These are phyloP conservation scores for Rhizoctonia solani DNA, from an alignment of 1,284 basidiomycete genomes.

Conservation along the genomic window DNA sequence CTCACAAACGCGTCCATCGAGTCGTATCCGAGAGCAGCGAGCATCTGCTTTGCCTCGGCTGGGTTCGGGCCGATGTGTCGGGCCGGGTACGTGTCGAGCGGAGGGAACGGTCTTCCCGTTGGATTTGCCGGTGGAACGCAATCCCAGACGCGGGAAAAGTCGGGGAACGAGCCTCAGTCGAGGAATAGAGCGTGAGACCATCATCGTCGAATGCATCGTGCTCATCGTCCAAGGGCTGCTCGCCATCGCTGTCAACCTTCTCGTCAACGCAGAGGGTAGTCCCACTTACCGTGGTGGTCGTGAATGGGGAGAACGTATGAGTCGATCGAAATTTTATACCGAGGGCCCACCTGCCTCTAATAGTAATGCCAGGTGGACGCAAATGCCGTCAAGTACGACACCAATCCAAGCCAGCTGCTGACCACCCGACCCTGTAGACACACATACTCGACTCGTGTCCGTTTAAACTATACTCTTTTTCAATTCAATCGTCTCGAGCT, in stretches of 20 bases:
- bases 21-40: constrained; percentile 76
- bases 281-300: constrained; percentile 21
- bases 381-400: constrained; percentile 33
- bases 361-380: constrained; percentile 30
- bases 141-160: constrained; percentile 19
- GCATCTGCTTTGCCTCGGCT: constrained; percentile 76
- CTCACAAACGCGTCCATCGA: constrained; percentile 85
- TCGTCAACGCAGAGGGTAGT: not conserved
- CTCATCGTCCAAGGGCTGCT: not conserved
- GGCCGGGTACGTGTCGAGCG: constrained; percentile 85
- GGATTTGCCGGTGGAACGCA: constrained; percentile 6
- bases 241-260: constrained; percentile 4
- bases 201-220: not conserved
- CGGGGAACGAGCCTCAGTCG: not conserved
- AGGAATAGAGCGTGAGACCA: constrained; percentile 14
- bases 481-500: not conserved
- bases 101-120: constrained; percentile 56
- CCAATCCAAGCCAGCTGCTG: not conserved
- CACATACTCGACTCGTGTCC: not conserved
- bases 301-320: constrained; percentile 18
- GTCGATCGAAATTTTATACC: constrained; percentile 21
- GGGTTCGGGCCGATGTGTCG: constrained; percentile 90
- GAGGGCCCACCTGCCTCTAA: constrained; percentile 33
- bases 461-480: not conserved
- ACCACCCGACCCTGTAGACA: not conserved